Base-by-base conservation (phyloP, 148 eudicot genomes). In the Silene uniflora region DNA sequence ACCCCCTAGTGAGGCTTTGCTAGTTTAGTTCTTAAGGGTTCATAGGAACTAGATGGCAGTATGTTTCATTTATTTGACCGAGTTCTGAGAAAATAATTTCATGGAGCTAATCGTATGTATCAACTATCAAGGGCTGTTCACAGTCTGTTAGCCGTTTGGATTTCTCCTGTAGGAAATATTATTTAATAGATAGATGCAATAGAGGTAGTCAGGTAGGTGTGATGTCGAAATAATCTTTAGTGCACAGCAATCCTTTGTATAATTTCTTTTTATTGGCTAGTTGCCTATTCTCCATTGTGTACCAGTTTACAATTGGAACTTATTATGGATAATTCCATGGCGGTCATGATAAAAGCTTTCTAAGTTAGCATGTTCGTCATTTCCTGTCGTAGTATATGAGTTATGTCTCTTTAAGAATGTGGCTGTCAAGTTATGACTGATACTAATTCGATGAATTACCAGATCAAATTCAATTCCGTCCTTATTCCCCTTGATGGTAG, bases 101-200 rank as follows among this genome's bases (percentile, higher is more conserved):
- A 47, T 47, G 52, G 52, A 47, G 52, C 32, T 47, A 47, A 10
- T 47, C 12, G 6, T 16, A 18, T 39, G 4, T 39, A 47, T 67
- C 23, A 1, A 29, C 4, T 67, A 10, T 39, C 3, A 1, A 16
- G 11, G 7, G 49, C 70, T 39, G 70, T 67, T 67, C 11, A 1
- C 7, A 18, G 5, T 35, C 70, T 35, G 70, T 67, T 2, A 65
- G 14, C 23, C 10, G 12, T 23, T 24, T 7, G 66, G 32, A 62
- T 24, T 32, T 10, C 11, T 58, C 27, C 10, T 7, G 18, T 18
- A 18, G 44, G 18, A 39, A 56, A 18, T 16, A 42, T 62, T 62
- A 21, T 73, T 73, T n/a, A 11, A 62, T 46, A 18, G 12, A 62
- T 17, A n/a, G n/a, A n/a, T n/a, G 75, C 62, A 61, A 46, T 60